A percentile compares a stretch with the other conserved stretches of the same genome.
phyloP scores from a whole-genome alignment of 129 eudicot genomes.

The Escallonia rubra region DNA sequence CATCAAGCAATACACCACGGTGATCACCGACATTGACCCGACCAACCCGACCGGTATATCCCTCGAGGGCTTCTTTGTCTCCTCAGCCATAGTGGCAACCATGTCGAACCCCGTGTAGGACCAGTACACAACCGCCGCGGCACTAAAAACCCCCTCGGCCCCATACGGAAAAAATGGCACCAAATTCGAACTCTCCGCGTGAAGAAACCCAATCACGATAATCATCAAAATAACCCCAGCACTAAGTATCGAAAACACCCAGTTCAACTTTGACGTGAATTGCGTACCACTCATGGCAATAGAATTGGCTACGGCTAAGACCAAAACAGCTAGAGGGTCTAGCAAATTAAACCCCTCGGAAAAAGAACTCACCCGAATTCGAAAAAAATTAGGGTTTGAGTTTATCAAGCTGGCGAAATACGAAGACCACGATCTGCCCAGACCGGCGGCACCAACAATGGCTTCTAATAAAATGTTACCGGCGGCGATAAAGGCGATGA shows the following conservation, averaged over 20 bases:
- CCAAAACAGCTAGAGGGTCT: constrained; percentile 67
- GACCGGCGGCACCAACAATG: constrained; percentile 75
- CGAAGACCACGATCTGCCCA: constrained; percentile 78
- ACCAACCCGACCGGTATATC: constrained; percentile 79
- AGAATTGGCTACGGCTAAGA: constrained; percentile 42
- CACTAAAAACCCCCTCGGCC: constrained; percentile 59
- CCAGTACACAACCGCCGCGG: constrained; percentile 86
- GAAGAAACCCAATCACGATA: constrained; percentile 56
- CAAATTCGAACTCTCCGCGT: constrained; percentile 43
- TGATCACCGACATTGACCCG: constrained; percentile 68
- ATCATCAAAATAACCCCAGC: constrained; percentile 49
- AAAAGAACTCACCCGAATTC: constrained; percentile 42
- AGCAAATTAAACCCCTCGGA: constrained; percentile 69
- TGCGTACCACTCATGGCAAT: constrained; percentile 70
- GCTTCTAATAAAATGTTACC: constrained; percentile 73
- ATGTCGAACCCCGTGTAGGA: constrained; percentile 85
- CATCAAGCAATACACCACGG: constrained; percentile 75
- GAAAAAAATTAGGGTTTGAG: constrained; percentile 44
- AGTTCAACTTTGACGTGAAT: constrained; percentile 48
- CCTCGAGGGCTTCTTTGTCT: constrained; percentile 52
- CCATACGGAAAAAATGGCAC: constrained; percentile 69
- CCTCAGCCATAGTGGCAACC: constrained; percentile 92
- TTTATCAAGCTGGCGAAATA: constrained; percentile 65
- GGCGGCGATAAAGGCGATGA: constrained; percentile 75
- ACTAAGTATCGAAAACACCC: constrained; percentile 45